Evolutionary conservation across 2,329 filamentous ascomycete species (phyloP), one percentile per base, ranked within the genome.

Genomic region (Aspergillus sojae): DNA sequence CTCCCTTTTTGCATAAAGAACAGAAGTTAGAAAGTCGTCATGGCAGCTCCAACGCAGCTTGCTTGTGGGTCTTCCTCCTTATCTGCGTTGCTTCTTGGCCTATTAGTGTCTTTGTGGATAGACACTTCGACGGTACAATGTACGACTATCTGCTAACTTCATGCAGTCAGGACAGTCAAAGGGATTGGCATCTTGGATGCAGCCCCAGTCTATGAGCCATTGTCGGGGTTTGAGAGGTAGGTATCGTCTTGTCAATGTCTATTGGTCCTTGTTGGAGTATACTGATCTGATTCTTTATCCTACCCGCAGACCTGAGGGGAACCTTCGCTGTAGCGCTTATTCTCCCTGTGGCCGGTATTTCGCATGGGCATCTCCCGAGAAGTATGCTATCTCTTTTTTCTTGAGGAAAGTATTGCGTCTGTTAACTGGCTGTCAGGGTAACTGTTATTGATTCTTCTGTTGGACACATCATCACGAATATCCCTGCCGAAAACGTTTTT

Each of bases 291-390:
- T 66, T 52, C 67, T 59, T 58, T n/a, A 16, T 30, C 56, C 30
- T 66, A 48, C 56, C 45, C 64, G 78, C 73, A 93, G 91, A 82
- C 94, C 94, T 66, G 92, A 97, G 85, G 94, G 94, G 77, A 97
- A 94, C 82, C 87, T 96, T 75, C 91, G 95, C 79, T 98, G 93
- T 84, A 96, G 91, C 85, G 88, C 89, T 74, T 99, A 99, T 84
- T 98, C 95, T 67, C 91, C 93, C 63, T 96, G 95, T 80, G 94
- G 95, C 78, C 92, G 91, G 77, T 99, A 94, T 84, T 96, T 97
- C 81, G 94, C 93, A 68, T 99, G 92, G 91, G 94, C 94, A 70
- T 92, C 92, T 67, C 91, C 89, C 67, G 93, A 97, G 73, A 82
- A 84, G 87, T 88, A 82, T 68, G 82, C 23, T 9, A 19, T 39